Percentiles rank a stretch among this genome's conserved stretches.
Evolutionary conservation across 2,329 filamentous ascomycete genomes (phyloP).

Genomic region (Cladosporium phlei): DNA sequence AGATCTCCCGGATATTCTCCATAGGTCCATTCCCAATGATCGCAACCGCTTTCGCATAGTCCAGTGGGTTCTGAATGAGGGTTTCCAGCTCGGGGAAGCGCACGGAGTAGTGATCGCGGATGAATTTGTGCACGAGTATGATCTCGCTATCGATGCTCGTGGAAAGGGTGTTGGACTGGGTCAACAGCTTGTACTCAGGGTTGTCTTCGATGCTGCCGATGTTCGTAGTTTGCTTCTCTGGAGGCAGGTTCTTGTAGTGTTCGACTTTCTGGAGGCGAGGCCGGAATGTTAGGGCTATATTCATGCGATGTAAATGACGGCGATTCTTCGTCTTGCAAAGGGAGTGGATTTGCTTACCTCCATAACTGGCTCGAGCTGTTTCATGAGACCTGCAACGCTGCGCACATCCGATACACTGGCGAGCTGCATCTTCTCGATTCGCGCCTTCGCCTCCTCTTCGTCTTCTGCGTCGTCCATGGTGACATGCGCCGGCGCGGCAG

Average conservation of each 20-base stretch:
- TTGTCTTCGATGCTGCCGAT: slow-evolving; percentile 87
- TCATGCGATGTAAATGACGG: slow-evolving; percentile 58
- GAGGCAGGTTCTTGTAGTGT: slow-evolving; percentile 66
- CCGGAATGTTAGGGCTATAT: slow-evolving; percentile 64
- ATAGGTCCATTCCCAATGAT: slow-evolving; percentile 91
- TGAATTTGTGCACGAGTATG: slow-evolving; percentile 89
- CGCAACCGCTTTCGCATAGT: slow-evolving; percentile 91
- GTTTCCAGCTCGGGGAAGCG: slow-evolving; percentile 90
- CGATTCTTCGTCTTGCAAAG: slow-evolving; percentile 29
- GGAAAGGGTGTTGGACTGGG: slow-evolving; percentile 81
- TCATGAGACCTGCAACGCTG: slow-evolving; percentile 75
- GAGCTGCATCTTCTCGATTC: slow-evolving; percentile 78
- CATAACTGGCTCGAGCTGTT: slow-evolving; percentile 72
- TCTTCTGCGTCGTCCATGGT: slow-evolving; percentile 53
- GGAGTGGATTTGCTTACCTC: slow-evolving; percentile 59
- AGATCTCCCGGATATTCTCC: slow-evolving; percentile 77
- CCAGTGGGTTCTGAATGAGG: slow-evolving; percentile 83
- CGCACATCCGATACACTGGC: slow-evolving; percentile 70
- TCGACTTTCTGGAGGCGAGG: slow-evolving; percentile 68
- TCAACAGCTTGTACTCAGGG: slow-evolving; percentile 82
- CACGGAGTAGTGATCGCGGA: slow-evolving; percentile 90
- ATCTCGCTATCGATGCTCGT: slow-evolving; percentile 93
- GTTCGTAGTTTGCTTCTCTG: slow-evolving; percentile 58
- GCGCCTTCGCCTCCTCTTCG: slow-evolving; percentile 67
- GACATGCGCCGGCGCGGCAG: slow-evolving; percentile 37